phyloP scores from a whole-genome alignment of 2,329 filamentous ascomycete species.

The Dothiorella sarmentorum region DNA sequence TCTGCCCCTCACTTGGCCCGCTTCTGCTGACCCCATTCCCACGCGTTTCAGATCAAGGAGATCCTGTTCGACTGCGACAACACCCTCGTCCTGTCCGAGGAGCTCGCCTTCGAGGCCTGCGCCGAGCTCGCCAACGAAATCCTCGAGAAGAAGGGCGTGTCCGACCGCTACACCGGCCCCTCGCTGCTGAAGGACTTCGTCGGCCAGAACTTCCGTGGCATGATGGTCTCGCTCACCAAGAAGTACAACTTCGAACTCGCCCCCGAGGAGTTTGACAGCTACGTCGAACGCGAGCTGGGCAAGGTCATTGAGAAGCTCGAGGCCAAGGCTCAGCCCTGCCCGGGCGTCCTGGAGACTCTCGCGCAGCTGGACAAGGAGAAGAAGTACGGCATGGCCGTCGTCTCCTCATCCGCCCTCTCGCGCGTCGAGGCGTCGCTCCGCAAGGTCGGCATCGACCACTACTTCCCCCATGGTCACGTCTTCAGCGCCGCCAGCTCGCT shows the following conservation, averaged over 20 bases:
- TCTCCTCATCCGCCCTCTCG: conserved; percentile 74
- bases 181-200: conserved; percentile 83
- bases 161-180: conserved; percentile 71
- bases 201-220: conserved; percentile 91
- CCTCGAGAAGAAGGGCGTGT: conserved; percentile 62
- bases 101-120: conserved; percentile 86
- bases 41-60: conserved; percentile 41
- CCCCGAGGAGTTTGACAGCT: conserved; percentile 66
- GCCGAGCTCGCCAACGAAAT: conserved; percentile 86
- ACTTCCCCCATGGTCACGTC: conserved; percentile 70
- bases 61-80: conserved; percentile 66
- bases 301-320: conserved; percentile 78
- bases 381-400: conserved; percentile 73
- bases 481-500: conserved; percentile 82
- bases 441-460: conserved; percentile 75
- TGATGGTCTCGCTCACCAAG: conserved; percentile 73
- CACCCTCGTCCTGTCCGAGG: conserved; percentile 88
- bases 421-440: conserved; percentile 74
- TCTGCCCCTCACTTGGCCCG: not conserved
- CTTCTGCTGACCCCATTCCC: not conserved
- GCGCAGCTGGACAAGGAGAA: conserved; percentile 58
- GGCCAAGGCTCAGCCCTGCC: conserved; percentile 64
- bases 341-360: conserved; percentile 65
- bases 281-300: conserved; percentile 75
- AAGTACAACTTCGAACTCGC: conserved; percentile 71